phyloP scores from a whole-genome alignment of 2,329 filamentous ascomycete species.

The Fusarium drepaniforme region DNA sequence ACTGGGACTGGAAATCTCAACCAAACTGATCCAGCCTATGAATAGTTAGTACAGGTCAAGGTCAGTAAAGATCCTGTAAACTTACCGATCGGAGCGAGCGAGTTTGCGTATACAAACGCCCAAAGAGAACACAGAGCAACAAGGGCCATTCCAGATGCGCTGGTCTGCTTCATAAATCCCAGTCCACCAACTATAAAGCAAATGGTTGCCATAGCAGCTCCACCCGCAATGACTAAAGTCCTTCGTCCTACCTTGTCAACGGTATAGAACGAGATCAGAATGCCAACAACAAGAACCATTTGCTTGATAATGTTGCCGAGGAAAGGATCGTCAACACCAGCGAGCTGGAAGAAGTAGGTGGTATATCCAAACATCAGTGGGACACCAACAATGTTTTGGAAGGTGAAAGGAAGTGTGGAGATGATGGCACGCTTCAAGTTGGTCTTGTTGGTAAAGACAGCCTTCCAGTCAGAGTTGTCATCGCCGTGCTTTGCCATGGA shows the following conservation, averaged over 20 bases:
- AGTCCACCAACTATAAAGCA: neutral
- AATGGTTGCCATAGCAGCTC: neutral
- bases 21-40: conserved; percentile 5
- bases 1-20: conserved; percentile 11
- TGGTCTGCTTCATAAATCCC: neutral
- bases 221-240: neutral
- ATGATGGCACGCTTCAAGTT: conserved; percentile 38
- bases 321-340: conserved; percentile 37
- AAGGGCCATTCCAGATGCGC: neutral
- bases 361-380: conserved; percentile 40
- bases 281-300: conserved; percentile 9
- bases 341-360: conserved; percentile 41
- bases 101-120: conserved; percentile 1
- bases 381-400: conserved; percentile 38
- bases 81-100: neutral
- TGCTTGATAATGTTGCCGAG: conserved; percentile 31
- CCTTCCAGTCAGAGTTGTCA: conserved; percentile 15
- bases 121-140: neutral
- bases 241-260: conserved; percentile 30
- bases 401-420: conserved; percentile 35
- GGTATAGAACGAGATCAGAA: conserved; percentile 14
- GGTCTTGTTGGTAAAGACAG: conserved; percentile 16
- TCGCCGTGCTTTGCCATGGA: conserved; percentile 6
- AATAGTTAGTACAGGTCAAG: neutral
- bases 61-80: accelerated